A percentile compares a stretch with the other conserved stretches of the same genome.
Conservation (phyloP, 192 early-diverging fungal species). For the Endogone sp. region DNA sequence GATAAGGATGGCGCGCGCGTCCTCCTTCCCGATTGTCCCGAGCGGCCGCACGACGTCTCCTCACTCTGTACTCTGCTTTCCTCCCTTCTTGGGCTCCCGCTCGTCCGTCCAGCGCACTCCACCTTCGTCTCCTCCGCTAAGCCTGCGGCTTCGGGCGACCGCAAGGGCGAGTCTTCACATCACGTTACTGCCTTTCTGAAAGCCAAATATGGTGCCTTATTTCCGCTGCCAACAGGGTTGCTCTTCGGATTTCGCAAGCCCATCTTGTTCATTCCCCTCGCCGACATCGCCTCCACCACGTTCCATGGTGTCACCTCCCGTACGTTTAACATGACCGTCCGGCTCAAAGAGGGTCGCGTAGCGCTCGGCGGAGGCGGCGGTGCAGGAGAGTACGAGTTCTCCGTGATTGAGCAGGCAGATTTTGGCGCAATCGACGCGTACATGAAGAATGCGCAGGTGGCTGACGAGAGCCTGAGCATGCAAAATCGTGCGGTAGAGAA, state of each 20-base stretch:
- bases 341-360: background rate
- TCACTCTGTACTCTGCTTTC: no score
- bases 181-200: constrained; percentile 22
- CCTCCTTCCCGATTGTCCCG: background rate
- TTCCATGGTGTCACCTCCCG: constrained; percentile 33
- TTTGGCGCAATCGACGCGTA: constrained; percentile 32
- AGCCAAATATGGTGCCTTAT: constrained; percentile 33
- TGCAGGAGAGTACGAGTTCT: constrained; percentile 13
- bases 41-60: background rate
- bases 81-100: background rate
- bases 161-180: no score
- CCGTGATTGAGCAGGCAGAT: constrained; percentile 39
- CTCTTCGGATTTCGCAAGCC: constrained; percentile 55
- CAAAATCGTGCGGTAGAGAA: constrained; percentile 10
- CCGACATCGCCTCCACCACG: constrained; percentile 21
- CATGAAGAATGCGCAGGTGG: constrained; percentile 22
- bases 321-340: constrained; percentile 33
- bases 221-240: constrained; percentile 37
- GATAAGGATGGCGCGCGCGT: background rate
- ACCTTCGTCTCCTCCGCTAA: background rate
- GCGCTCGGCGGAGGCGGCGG: constrained; percentile 9
- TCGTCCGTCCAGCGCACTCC: background rate
- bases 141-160: background rate
- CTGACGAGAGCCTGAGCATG: constrained; percentile 28
- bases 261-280: constrained; percentile 37